phyloP scores from a whole-genome alignment of 805 yeast species.

The Ogataea nonfermentans region DNA sequence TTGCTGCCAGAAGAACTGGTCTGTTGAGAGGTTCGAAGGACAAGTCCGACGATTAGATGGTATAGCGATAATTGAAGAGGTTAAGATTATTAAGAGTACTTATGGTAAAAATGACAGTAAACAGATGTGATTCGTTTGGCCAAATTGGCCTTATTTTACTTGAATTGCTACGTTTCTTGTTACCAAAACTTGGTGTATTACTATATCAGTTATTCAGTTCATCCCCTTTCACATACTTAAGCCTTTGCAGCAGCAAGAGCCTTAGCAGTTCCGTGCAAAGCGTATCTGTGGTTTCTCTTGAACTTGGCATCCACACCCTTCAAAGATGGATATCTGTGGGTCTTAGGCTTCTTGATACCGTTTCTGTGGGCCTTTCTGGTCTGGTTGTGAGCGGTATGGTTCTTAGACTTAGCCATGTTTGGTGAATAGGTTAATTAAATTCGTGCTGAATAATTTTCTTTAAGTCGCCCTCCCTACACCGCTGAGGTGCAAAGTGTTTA shows the following conservation, averaged over 20 bases:
- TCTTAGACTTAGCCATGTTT: conserved; percentile 96
- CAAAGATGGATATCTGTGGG: conserved; percentile 96
- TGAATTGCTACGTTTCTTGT: too few species aligned
- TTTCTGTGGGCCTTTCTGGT: conserved; percentile 99
- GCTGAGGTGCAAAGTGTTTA: conserved; percentile 6
- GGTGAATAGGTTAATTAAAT: conserved; percentile 19
- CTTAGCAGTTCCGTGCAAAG: conserved; percentile 96
- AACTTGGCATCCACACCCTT: conserved; percentile 99
- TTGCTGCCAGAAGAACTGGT: conserved; percentile 99
- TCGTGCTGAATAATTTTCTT: conserved; percentile 1
- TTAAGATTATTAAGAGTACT: conserved; percentile 26
- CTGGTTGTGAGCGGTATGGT: conserved; percentile 99
- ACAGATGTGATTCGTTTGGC: too few species aligned
- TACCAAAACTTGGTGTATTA: neutral
- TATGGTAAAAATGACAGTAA: too few species aligned
- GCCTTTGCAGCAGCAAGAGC: conserved; percentile 74
- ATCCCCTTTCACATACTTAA: conserved; percentile 5
- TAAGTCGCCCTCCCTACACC: too few species aligned
- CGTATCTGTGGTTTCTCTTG: conserved; percentile 99
- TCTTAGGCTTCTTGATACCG: conserved; percentile 99
- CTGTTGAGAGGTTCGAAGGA: conserved; percentile 98
- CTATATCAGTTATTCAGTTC: conserved; percentile 1
- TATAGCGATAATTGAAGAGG: conserved; percentile 2
- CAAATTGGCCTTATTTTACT: too few species aligned
- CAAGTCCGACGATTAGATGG: conserved; percentile 33